Percentiles rank a stretch among this genome's conserved stretches.
phyloP scores from a whole-genome alignment of 306 rosid species.

The Lathyrus sativus region DNA sequence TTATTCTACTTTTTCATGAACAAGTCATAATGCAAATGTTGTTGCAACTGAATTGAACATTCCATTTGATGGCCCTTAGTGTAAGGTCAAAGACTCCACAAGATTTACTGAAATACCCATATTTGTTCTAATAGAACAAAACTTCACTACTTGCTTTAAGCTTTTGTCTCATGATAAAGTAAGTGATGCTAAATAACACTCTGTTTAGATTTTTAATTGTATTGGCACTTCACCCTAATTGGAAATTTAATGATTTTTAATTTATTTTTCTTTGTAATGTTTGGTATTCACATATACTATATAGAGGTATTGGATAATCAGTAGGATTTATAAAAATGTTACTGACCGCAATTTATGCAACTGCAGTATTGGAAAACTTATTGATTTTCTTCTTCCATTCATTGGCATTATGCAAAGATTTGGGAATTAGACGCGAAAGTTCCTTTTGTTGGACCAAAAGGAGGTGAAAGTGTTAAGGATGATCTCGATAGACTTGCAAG shows the following conservation, averaged over 20 bases:
- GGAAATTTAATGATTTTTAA: too few relatives aligned
- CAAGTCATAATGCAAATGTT: conserved; percentile 64
- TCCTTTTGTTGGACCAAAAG: conserved; percentile 71
- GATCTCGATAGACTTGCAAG: conserved; percentile 72
- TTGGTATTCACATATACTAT: too few relatives aligned
- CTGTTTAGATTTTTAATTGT: not conserved
- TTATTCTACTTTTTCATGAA: conserved; percentile 87
- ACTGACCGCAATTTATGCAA: not conserved
- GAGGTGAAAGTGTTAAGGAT: conserved; percentile 90
- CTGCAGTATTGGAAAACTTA: conserved; percentile 9
- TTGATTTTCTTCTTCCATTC: conserved; percentile 25
- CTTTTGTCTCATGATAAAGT: conserved; percentile 88
- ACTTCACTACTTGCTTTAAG: conserved; percentile 37
- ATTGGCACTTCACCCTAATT: not conserved
- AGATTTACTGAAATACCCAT: too few relatives aligned
- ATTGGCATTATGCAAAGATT: conserved; percentile 59
- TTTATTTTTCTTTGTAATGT: too few relatives aligned
- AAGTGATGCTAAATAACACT: conserved; percentile 32
- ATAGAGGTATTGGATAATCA: too few relatives aligned
- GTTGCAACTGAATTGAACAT: conserved; percentile 62
- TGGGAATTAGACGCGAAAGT: conserved; percentile 81
- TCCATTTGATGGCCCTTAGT: conserved; percentile 66
- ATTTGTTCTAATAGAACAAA: too few relatives aligned
- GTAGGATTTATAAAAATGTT: too few relatives aligned
- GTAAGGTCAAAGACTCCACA: conserved; percentile 49